These are phyloP conservation scores for Linum usitatissimum DNA, from an alignment of 345 rosid genomes.

Conservation along the genomic window DNA sequence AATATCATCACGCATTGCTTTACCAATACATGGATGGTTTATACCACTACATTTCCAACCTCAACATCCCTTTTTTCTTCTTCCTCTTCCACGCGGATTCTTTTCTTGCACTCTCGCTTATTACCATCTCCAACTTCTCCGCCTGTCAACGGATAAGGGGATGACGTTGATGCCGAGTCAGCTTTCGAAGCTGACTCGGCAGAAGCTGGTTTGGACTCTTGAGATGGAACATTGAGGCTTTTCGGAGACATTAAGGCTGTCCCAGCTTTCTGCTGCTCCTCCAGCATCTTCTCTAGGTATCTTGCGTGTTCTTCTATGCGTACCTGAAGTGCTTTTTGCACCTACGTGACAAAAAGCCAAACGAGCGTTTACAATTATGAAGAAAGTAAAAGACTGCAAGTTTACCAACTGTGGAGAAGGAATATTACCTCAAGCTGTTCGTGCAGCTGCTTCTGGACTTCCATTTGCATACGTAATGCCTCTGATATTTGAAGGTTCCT, in stretches of 20 bases:
- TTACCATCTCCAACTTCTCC: background rate
- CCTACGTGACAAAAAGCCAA: constrained; percentile 20
- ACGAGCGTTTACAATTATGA: too few relatives aligned
- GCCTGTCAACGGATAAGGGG: constrained; percentile 16
- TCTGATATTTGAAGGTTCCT: constrained; percentile 50
- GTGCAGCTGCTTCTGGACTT: constrained; percentile 77
- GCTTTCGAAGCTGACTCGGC: constrained; percentile 27
- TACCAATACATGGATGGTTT: background rate
- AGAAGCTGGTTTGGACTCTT: constrained; percentile 21
- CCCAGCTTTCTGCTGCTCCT: constrained; percentile 69
- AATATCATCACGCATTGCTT: too few relatives aligned
- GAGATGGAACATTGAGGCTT: constrained; percentile 21
- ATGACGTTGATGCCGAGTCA: constrained; percentile 21
- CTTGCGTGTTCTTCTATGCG: constrained; percentile 87
- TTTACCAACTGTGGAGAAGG: background rate
- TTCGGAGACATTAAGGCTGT: constrained; percentile 28
- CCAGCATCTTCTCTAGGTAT: constrained; percentile 74
- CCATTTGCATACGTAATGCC: constrained; percentile 72
- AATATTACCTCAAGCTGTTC: constrained; percentile 67
- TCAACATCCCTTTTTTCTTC: constrained; percentile 22
- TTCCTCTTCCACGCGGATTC: constrained; percentile 23
- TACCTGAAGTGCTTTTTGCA: constrained; percentile 63
- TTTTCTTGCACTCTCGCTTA: constrained; percentile 29
- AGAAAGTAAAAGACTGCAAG: background rate
- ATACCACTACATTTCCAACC: constrained; percentile 23